A percentile compares a stretch with the other conserved stretches of the same genome.
These are phyloP conservation scores for Tetrapisispora taiwanensis DNA, from an alignment of 805 yeast genomes.

Conservation along the genomic window DNA sequence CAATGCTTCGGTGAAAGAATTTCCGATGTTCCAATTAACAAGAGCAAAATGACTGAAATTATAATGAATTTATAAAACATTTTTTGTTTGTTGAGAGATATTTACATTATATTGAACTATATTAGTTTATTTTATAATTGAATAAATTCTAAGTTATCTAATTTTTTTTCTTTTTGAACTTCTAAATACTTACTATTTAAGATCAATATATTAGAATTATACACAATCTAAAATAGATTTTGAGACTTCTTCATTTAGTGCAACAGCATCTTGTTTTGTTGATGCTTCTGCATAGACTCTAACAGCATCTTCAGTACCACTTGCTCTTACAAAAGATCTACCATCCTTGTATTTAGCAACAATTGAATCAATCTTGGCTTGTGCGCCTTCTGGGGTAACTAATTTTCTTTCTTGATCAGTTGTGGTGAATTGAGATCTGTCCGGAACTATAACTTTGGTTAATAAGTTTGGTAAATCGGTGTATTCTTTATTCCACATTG, in stretches of 20 bases:
- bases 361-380: conserved; percentile 53
- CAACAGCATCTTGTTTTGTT: conserved; percentile 38
- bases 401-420: conserved; percentile 85
- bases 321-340: conserved; percentile 89
- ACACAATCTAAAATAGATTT: conserved; percentile 24
- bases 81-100: too few species aligned
- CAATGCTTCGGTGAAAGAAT: not conserved
- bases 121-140: too few species aligned
- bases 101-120: too few species aligned
- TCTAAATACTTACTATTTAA: too few species aligned
- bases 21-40: too few species aligned
- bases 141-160: too few species aligned
- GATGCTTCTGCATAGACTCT: conserved; percentile 89
- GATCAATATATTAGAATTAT: not conserved
- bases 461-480: conserved; percentile 80
- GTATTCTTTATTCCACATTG: conserved; percentile 67
- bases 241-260: conserved; percentile 34
- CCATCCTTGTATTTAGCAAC: conserved; percentile 51
- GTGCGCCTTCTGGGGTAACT: conserved; percentile 69
- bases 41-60: too few species aligned
- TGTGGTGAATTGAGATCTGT: conserved; percentile 69
- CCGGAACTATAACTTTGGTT: conserved; percentile 72
- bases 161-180: too few species aligned
- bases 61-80: too few species aligned
- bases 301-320: conserved; percentile 97